Evolutionary conservation across 1,139 yeast species (phyloP).

Genomic region (Candida sp.): DNA sequence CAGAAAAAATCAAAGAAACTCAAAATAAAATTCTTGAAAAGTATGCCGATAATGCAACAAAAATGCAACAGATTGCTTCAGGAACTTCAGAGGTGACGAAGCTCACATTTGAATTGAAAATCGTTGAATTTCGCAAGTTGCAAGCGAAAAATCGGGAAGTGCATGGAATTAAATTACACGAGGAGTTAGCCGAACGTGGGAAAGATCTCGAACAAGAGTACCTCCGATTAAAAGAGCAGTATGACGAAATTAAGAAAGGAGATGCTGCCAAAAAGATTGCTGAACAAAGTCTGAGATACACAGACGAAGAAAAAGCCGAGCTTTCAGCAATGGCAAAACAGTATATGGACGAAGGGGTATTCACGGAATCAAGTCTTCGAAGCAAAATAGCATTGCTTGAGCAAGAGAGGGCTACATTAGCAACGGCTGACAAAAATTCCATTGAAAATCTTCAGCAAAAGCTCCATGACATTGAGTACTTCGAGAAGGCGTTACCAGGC

Average conservation of each 20-base stretch:
- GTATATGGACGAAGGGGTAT: conserved; percentile 38
- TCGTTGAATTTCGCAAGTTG: conserved; percentile 18
- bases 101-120: conserved; percentile 17
- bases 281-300: conserved; percentile 33
- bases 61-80: conserved; percentile 11
- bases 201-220: conserved; percentile 27
- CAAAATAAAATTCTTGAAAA: conserved; percentile 23
- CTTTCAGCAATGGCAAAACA: conserved; percentile 41
- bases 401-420: conserved; percentile 36
- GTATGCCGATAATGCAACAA: conserved; percentile 15
- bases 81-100: conserved; percentile 18
- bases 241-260: conserved; percentile 41
- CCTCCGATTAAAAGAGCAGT: conserved; percentile 35
- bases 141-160: conserved; percentile 33
- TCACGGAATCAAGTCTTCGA: conserved; percentile 35
- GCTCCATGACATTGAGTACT: conserved; percentile 24
- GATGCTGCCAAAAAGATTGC: conserved; percentile 42
- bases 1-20: conserved; percentile 21
- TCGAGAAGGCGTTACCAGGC: conserved; percentile 32
- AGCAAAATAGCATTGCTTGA: conserved; percentile 30
- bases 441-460: conserved; percentile 29
- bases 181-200: conserved; percentile 31
- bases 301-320: conserved; percentile 39
- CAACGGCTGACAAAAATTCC: conserved; percentile 38
- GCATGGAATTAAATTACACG: conserved; percentile 26